These are phyloP conservation scores for Cercophora sp. DNA, from an alignment of 495 filamentous ascomycete genomes.

Conservation along the genomic window DNA sequence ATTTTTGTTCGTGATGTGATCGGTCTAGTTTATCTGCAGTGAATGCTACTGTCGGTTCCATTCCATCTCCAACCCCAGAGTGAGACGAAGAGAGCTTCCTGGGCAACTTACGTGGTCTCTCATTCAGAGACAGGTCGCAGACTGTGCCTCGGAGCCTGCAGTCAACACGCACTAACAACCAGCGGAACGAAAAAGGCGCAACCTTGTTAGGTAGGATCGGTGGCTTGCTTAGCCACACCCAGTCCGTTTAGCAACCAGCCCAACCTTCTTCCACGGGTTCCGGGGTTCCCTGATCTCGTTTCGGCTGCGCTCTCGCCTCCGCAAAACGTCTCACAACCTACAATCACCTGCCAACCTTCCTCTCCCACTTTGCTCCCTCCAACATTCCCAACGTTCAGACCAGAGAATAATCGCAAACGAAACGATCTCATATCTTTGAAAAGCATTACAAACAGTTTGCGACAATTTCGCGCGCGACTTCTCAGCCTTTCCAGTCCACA, in stretches of 20 bases:
- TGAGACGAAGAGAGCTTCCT: too few relatives aligned
- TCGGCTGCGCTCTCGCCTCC: constrained; percentile 27
- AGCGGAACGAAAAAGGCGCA: too few relatives aligned
- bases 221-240: background rate
- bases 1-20: too few relatives aligned
- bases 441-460: background rate
- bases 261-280: constrained; percentile 21
- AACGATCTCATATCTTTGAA: background rate
- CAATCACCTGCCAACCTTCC: constrained; percentile 14
- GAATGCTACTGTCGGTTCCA: too few relatives aligned
- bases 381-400: background rate
- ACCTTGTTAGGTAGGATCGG: too few relatives aligned
- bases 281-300: constrained; percentile 21
- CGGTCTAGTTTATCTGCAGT: too few relatives aligned
- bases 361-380: constrained; percentile 20
- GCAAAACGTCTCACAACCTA: constrained; percentile 26
- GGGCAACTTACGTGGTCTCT: too few relatives aligned
- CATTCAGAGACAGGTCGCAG: too few relatives aligned
- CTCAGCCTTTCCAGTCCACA: background rate
- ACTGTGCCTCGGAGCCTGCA: too few relatives aligned
- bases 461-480: constrained; percentile 3
- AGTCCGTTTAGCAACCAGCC: constrained; percentile 13
- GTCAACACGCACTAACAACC: too few relatives aligned
- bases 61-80: too few relatives aligned
- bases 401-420: background rate